Base-by-base conservation (phyloP, 2,329 filamentous ascomycete genomes). In the Metarhizium robertsii region DNA sequence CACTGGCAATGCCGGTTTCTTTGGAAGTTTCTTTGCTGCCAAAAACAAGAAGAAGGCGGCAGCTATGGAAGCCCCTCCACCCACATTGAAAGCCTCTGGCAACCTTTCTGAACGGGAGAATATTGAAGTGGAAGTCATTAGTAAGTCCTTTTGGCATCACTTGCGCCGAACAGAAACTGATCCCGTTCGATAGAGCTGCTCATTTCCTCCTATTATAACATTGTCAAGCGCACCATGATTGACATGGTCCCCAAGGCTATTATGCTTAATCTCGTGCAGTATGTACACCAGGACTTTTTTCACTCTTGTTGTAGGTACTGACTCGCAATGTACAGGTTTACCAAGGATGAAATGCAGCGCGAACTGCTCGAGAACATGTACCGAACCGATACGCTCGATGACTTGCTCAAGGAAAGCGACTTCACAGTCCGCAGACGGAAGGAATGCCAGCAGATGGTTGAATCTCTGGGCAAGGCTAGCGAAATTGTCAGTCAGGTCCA, bases 41-140 rank as follows among this genome's bases (percentile, higher is more conserved):
- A 99, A 97, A 83, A 99, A 97, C 78, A 99, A 97, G 85, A 99
- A 99, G 83, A 97, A 96, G 86, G 95, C 95, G 75, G 94, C 94
- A n/a, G 92, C 92, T 50, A 99, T 99, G 94, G 94, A 99, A 71
- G 80, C 94, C 14, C 94, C 94, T 43, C 94, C 94, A 59, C 84
- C 94, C 34, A 92, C 85, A 46, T 83, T 99, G 56, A 99, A 96
- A 78, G 94, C 94, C 38, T 95, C 90, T 3, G 92, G 94, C 46
- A 95, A 87, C 30, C 78, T 99, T 43, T 95, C 89, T 5, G 94
- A 99, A 75, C 90, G 94, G 59, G 94, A 99, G 71, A 86, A 85
- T 57, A 89, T 96, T 61, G 94, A 99, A 72, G 94, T 99, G 50
- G 94, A 99, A 74, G 92, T 99, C 59, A 99, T 99, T 68, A 99